Evolutionary conservation across 805 yeast genomes (phyloP), one percentile per base, ranked within the genome.

Genomic region (Isabelozyma pseudorhagii): DNA sequence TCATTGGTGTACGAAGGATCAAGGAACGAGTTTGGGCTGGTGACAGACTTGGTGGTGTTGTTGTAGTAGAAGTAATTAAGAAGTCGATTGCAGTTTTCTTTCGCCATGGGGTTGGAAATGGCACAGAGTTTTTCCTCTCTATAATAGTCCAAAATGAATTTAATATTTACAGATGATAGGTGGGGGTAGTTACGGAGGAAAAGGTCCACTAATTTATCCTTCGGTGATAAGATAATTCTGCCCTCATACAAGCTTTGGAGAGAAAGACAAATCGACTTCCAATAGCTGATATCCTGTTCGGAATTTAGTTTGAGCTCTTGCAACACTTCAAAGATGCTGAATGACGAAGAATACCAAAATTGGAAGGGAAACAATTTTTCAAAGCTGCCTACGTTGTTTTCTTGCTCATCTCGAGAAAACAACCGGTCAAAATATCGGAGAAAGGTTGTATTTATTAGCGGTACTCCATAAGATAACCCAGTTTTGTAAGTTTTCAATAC

Each of bases 91-190:
- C 81, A 67, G 53, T 80, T 79, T 2, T 64, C 71, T 44, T 67
- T 66, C 88, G 91, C 85, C 8, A 72, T 62, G 0, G 76, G 68
- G 29, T 77, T 64, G 5, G 83, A 60, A 9, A 82, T 79, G 2
- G 83, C 73, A 58, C 92, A 85, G 29, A 76, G 58, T 47, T 77
- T 74, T 46, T 80, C 79, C 10, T 71, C 68, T 4, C 67, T 64
- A 59, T 81, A 84, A 54, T 68, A 76, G 3, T 69, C 63, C 27
- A 86, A 60, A 3, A 87, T 74, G 46, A 69, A 73, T 5, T 63
- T 54, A n/a, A 77, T 71, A 9, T 68, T 66, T 3, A 62, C 65
- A 1, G 67, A 66, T 9, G 75, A 66, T 27, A 82, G 54, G 45
- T 62, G 61, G 3, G 62, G 64, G 14, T 77, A 55, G 54, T 77